A percentile compares a stretch with the other conserved stretches of the same genome.
Conservation (phyloP, 768 basidiomycete genomes). For the Mycena olivaceomarginata region DNA sequence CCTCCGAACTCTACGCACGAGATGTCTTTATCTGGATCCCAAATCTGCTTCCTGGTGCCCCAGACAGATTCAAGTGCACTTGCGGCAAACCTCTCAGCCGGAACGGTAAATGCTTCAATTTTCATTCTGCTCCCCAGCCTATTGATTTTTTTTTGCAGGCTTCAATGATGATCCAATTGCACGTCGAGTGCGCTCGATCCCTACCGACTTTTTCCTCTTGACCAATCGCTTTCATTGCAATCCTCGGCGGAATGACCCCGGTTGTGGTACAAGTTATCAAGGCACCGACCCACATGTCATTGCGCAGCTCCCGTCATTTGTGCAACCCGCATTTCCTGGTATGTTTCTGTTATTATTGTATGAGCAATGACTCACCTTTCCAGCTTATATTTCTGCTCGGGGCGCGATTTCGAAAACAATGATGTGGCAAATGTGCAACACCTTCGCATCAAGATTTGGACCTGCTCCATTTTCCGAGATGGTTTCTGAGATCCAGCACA, state of each 20-base stretch:
- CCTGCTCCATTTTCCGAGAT: neutral
- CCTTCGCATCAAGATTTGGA: neutral
- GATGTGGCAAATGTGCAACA: neutral
- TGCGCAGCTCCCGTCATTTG: conserved; percentile 30
- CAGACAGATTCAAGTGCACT: conserved; percentile 34
- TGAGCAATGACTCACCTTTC: neutral
- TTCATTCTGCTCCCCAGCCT: neutral
- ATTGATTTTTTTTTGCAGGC: conserved; percentile 6
- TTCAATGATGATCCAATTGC: conserved; percentile 42
- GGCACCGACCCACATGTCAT: conserved; percentile 37
- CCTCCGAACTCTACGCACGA: neutral
- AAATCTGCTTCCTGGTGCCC: conserved; percentile 27
- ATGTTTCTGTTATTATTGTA: neutral
- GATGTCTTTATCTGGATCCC: conserved; percentile 27
- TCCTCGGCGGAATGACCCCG: neutral
- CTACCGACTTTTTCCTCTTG: conserved; percentile 35
- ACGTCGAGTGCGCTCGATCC: conserved; percentile 20
- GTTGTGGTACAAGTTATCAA: conserved; percentile 30
- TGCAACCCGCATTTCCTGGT: conserved; percentile 31
- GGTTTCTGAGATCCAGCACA: neutral
- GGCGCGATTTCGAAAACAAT: neutral
- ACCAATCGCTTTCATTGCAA: conserved; percentile 40
- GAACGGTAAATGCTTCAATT: conserved; percentile 25
- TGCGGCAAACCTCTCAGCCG: conserved; percentile 30
- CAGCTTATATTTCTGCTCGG: neutral